Percentiles rank a stretch among this genome's conserved stretches.
These are phyloP conservation scores for Triticum turgidum DNA, from an alignment of 176 grass and related monocot genomes.

Conservation along the genomic window DNA sequence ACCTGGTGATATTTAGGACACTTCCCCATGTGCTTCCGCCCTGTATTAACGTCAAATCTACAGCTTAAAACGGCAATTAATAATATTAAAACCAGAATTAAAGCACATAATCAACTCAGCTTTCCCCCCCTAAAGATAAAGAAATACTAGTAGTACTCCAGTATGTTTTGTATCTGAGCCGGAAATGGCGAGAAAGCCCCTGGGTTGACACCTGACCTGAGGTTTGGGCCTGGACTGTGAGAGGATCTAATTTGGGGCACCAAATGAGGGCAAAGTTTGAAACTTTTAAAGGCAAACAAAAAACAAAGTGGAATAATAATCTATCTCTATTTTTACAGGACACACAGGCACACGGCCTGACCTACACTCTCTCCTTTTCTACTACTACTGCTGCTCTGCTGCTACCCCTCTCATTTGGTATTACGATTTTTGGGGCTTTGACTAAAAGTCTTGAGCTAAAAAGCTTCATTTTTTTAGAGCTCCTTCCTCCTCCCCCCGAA, in stretches of 20 bases:
- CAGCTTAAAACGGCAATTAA: conserved; percentile 7
- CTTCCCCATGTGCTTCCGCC: conserved; percentile 39
- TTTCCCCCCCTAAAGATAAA: background rate
- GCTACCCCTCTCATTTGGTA: conserved; percentile 55
- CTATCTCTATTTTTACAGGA: conserved; percentile 60
- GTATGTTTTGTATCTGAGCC: background rate
- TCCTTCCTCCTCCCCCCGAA: conserved; percentile 25
- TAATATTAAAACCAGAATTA: conserved; percentile 18
- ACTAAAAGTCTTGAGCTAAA: conserved; percentile 65
- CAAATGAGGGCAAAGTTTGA: conserved; percentile 54
- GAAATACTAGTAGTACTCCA: too few species aligned
- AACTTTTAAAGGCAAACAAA: conserved; percentile 56
- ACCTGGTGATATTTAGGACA: conserved; percentile 35
- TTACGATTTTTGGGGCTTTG: conserved; percentile 58
- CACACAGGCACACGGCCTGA: conserved; percentile 47
- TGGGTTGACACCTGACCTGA: conserved; percentile 14
- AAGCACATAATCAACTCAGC: conserved; percentile 1
- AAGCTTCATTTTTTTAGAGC: conserved; percentile 53
- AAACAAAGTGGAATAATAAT: conserved; percentile 50
- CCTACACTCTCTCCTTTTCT: conserved; percentile 81
- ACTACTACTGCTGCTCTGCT: conserved; percentile 48
- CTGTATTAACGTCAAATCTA: conserved; percentile 26
- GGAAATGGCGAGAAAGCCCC: conserved; percentile 48
- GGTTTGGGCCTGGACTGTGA: conserved; percentile 31
- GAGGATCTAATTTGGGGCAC: conserved; percentile 31